Base-by-base conservation (phyloP, 345 rosid species). In the Erodium maritimum region DNA sequence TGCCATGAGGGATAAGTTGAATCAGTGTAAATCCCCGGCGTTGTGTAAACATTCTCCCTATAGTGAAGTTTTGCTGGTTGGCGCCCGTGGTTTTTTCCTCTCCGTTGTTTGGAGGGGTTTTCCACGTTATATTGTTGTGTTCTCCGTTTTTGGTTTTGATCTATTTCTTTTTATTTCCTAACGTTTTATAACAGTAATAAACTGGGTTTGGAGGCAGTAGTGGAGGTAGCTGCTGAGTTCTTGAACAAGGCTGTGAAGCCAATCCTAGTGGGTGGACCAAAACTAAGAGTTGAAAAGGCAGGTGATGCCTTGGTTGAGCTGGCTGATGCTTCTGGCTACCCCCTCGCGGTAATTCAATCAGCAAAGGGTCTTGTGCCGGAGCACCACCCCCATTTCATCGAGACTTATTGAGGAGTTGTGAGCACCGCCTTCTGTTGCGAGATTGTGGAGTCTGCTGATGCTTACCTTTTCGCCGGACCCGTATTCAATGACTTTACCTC, bases 361-460 rank as follows among this genome's bases (percentile, higher is more conserved):
- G 82, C 79, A 0, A 83, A 83, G 59, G 86, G 89, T 17, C 56
- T 80, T 8, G 76, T 83, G 4, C 79, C 79, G 0, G 89, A 83
- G 72, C 54, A 83, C 17, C 86, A 74, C 52, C 79, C 80, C 19
- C 83, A 66, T 23, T 83, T 80, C 68, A 65, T 80, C 9, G 86
- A 86, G 0, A 80, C 80, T 19, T 80, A 83, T 24, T 80, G 86
- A 86, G 89, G 89, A 33, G 71, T 66, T 0, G 74, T 78, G 0
- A 70, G 89, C 65, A 74, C 80, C 0, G 71, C 79, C 2, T 83
- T 74, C 67, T 83, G 83, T 21, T 57, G 70, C 2, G 82, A 78
- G 73, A 80, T 83, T 52, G 83, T 83, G 2, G 89, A 80, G 61
- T 77, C 84, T 21, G 82, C 86, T 0, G 89, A 83, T 65, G 86